Base-by-base conservation (phyloP, 169 alveolate genomes). In the Besnoitia besnoiti region DNA sequence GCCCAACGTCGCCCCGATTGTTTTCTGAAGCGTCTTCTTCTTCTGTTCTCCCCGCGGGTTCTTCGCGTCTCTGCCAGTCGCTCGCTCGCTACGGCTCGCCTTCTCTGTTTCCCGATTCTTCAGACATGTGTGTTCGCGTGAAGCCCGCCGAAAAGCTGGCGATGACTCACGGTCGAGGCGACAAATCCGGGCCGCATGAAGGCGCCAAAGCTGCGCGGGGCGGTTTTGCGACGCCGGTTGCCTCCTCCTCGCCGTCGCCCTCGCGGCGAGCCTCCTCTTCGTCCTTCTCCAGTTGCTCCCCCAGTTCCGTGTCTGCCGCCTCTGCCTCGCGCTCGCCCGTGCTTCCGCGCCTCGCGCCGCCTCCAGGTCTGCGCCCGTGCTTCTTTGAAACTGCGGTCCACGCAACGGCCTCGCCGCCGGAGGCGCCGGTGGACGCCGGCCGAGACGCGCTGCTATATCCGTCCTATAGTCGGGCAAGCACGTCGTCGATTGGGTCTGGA, bases 391-490 rank as follows among this genome's bases (percentile, higher is more conserved):
- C 67, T n/a, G 67, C 67, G 5, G 67, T 19, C 24, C 47, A 35
- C 12, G 80, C 47, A 16, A 42, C 24, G 7, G 80, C 80, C 24
- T 30, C 47, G 44, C 0, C 80, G 44, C 80, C 80, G n/a, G n/a
- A 67, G 80, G 80, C 80, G 80, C 80, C 80, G 46, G 80, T 67
- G 10, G 80, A 30, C 47, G 39, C 80, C 24, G n/a, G 80, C 80
- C 19, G 80, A 16, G 80, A 67, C 40, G 80, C 80, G 44, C 80
- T 67, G 40, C n/a, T 67, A 0, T 67, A 33, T 67, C 80, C 80
- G 30, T 67, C 80, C 47, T 67, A 67, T 42, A 67, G 44, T 37
- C 80, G 80, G n/a, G n/a, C 42, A 67, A n/a, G 44, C 46, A 16
- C 47, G 10, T 4, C 39, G 44, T 67, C 80, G 10, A 33, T n/a